Evolutionary conservation across 1,284 basidiomycete species (phyloP).

Genomic region (Tranzscheliella williamsii): DNA sequence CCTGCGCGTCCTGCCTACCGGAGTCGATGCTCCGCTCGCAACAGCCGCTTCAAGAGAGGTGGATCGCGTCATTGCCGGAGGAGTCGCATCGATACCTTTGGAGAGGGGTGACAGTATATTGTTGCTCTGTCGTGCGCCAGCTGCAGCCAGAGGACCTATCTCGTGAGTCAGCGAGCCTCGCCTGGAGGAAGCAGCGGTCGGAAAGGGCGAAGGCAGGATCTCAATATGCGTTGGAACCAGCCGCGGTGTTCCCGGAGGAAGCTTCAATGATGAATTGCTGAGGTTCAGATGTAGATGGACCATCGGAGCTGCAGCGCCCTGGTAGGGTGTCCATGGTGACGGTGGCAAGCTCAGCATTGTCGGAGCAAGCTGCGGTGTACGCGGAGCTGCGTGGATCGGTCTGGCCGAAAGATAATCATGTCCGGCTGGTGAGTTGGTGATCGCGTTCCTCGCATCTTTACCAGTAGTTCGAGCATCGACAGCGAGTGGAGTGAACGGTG

Average conservation of each 20-base stretch:
- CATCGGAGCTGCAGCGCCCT: slow-evolving; percentile 13
- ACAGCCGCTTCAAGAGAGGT: no score
- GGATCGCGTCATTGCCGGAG: no score
- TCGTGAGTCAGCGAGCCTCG: slow-evolving; percentile 22
- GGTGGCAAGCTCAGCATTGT: slow-evolving; percentile 48
- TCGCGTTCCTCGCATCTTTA: slow-evolving; percentile 4
- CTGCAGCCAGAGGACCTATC: not conserved
- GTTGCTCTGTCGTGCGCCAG: no score
- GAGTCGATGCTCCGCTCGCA: no score
- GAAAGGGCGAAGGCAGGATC: slow-evolving; percentile 46
- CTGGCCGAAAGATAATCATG: slow-evolving; percentile 28
- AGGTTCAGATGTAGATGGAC: slow-evolving; percentile 36
- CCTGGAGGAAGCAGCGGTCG: slow-evolving; percentile 19
- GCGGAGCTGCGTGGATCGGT: slow-evolving; percentile 17
- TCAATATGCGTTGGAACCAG: slow-evolving; percentile 43
- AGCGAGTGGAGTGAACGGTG: slow-evolving; percentile 36
- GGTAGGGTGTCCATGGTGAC: slow-evolving; percentile 48
- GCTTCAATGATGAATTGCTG: slow-evolving; percentile 20
- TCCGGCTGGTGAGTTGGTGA: not conserved
- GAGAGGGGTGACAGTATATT: no score
- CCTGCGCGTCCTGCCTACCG: no score
- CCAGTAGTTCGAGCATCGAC: slow-evolving; percentile 4
- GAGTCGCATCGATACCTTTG: no score
- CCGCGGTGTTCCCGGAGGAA: slow-evolving; percentile 43
- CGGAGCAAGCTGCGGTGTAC: slow-evolving; percentile 38